Evolutionary conservation across 352 stramenopile species (phyloP).

Genomic region (Albugo candida): DNA sequence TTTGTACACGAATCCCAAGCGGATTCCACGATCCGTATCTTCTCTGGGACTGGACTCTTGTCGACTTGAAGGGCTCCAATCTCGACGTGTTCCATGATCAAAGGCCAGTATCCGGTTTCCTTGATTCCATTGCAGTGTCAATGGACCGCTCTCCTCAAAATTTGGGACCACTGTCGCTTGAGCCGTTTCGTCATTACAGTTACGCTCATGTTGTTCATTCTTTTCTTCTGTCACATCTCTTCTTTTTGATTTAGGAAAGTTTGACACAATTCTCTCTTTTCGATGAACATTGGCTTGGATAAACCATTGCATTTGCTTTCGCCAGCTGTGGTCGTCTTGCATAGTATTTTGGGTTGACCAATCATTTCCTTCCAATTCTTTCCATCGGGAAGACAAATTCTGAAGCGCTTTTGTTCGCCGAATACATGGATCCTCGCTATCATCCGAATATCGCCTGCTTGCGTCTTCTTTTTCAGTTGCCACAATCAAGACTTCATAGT

Average conservation of each 20-base stretch:
- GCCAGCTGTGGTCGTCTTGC: no score
- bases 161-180: constrained; percentile 5
- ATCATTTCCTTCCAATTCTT: no score
- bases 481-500: no score
- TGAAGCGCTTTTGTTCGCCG: no score
- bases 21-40: constrained; percentile 12
- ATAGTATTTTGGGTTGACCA: no score
- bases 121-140: background rate
- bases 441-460: no score
- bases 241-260: background rate
- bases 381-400: no score
- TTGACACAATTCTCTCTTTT: no score
- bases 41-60: background rate
- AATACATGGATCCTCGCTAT: no score
- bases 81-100: background rate
- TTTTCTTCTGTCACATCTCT: constrained; percentile 1
- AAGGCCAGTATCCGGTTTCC: background rate
- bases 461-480: no score
- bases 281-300: no score
- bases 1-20: constrained; percentile 23
- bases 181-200: constrained; percentile 1
- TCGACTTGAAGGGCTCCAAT: background rate
- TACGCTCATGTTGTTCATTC: constrained; percentile 3
- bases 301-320: no score
- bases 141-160: constrained; percentile 1